Conservation (phyloP, 129 eudicot genomes). For the Flaveria linearis region DNA sequence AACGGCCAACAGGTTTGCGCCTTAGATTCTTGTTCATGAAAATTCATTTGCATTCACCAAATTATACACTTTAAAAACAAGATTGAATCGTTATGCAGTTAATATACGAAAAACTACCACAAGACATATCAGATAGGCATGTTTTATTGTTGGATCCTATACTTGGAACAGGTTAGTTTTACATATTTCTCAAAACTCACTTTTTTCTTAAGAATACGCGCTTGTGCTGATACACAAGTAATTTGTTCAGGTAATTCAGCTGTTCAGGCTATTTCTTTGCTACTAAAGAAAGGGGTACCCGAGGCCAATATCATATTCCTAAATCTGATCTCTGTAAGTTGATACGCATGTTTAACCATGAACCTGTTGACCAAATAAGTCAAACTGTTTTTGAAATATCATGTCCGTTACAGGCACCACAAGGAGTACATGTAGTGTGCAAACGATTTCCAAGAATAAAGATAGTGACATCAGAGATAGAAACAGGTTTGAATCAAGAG, state of each 20-base stretch:
- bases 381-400: not conserved
- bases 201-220: not conserved
- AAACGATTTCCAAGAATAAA: slow-evolving; percentile 83
- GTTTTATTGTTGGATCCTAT: slow-evolving; percentile 89
- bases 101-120: slow-evolving; percentile 88
- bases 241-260: slow-evolving; percentile 87
- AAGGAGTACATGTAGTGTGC: slow-evolving; percentile 96
- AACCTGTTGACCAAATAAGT: slow-evolving; percentile 12
- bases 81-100: slow-evolving; percentile 46
- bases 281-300: slow-evolving; percentile 89
- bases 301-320: slow-evolving; percentile 95
- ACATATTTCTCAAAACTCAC: not conserved
- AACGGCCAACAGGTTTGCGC: slow-evolving; percentile 81
- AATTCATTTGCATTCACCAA: not conserved
- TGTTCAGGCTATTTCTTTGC: slow-evolving; percentile 89
- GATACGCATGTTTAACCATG: not conserved
- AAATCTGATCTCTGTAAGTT: slow-evolving; percentile 86
- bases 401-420: slow-evolving; percentile 74
- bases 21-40: not conserved
- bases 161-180: slow-evolving; percentile 79
- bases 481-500: slow-evolving; percentile 76
- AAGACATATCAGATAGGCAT: slow-evolving; percentile 87
- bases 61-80: not conserved
- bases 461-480: slow-evolving; percentile 96
- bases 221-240: slow-evolving; percentile 15